A percentile compares a stretch with the other conserved stretches of the same genome.
These are phyloP conservation scores for Sergeia podlipaevii DNA, from an alignment of 208 protist genomes.

Conservation along the genomic window DNA sequence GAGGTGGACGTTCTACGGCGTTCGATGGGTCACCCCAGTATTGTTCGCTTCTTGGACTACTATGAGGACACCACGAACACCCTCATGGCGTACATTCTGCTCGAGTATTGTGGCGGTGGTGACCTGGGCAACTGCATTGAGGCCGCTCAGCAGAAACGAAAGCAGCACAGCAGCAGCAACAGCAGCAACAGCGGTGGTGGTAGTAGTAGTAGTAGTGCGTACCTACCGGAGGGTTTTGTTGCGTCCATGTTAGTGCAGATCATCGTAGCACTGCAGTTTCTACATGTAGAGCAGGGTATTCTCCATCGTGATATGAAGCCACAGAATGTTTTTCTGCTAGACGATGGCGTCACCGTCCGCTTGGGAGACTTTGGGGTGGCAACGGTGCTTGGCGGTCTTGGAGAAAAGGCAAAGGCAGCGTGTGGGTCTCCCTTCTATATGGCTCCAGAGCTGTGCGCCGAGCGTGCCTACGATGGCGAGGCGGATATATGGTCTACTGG, in stretches of 20 bases:
- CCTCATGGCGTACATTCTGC: slow-evolving; percentile 77
- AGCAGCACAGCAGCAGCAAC: not conserved
- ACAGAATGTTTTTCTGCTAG: slow-evolving; percentile 82
- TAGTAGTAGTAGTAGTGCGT: not conserved
- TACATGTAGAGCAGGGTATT: slow-evolving; percentile 65
- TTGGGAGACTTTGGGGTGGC: slow-evolving; percentile 88
- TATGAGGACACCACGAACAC: slow-evolving; percentile 33
- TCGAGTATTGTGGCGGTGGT: slow-evolving; percentile 73
- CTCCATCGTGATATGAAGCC: slow-evolving; percentile 89
- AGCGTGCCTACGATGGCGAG: slow-evolving; percentile 84
- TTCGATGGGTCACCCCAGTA: slow-evolving; percentile 48
- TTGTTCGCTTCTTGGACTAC: slow-evolving; percentile 64
- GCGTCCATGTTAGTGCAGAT: slow-evolving; percentile 68
- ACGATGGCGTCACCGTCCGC: slow-evolving; percentile 46
- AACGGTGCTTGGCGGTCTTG: slow-evolving; percentile 37
- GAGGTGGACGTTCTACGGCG: slow-evolving; percentile 51
- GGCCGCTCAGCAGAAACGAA: slow-evolving; percentile 6
- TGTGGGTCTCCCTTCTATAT: slow-evolving; percentile 91
- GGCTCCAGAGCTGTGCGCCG: slow-evolving; percentile 91
- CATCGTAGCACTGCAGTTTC: slow-evolving; percentile 48
- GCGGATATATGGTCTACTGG: slow-evolving; percentile 96
- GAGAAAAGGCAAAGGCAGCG: slow-evolving; percentile 43
- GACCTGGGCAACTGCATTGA: slow-evolving; percentile 57
- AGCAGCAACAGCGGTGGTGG: too few species aligned
- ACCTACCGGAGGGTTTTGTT: slow-evolving; percentile 39